A percentile compares a stretch with the other conserved stretches of the same genome.
Conservation (phyloP, 257 asterid species). For the Scutellaria minor region DNA sequence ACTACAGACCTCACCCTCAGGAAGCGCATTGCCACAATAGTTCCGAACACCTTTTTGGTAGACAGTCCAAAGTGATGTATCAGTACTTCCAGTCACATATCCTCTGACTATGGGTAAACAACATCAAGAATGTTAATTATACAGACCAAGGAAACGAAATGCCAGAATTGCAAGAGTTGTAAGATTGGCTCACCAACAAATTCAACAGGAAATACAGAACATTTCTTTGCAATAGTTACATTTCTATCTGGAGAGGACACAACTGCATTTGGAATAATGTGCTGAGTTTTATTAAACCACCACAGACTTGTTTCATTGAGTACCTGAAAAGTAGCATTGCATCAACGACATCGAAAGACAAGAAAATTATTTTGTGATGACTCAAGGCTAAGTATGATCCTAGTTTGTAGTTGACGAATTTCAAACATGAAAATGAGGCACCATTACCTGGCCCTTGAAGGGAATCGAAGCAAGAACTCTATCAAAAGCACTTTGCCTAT, state of each 20-base stretch:
- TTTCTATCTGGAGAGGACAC: slow-evolving; percentile 81
- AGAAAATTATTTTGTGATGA: slow-evolving; percentile 12
- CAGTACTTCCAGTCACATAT: slow-evolving; percentile 95
- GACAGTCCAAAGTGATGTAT: slow-evolving; percentile 96
- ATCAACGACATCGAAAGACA: slow-evolving; percentile 16
- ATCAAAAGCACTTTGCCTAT: slow-evolving; percentile 95
- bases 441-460: slow-evolving; percentile 85
- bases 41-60: slow-evolving; percentile 78
- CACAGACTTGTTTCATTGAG: slow-evolving; percentile 94
- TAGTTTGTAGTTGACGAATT: background rate
- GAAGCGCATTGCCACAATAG: slow-evolving; percentile 91
- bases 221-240: slow-evolving; percentile 94
- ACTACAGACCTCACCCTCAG: slow-evolving; percentile 74
- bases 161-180: background rate
- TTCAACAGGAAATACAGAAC: slow-evolving; percentile 92
- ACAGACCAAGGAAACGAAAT: slow-evolving; percentile 8
- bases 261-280: slow-evolving; percentile 85
- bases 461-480: slow-evolving; percentile 96
- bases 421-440: slow-evolving; percentile 19
- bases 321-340: slow-evolving; percentile 52
- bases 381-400: slow-evolving; percentile 15
- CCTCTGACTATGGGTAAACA: slow-evolving; percentile 70
- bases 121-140: slow-evolving; percentile 28
- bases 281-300: slow-evolving; percentile 86
- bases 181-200: slow-evolving; percentile 78